Base-by-base conservation (phyloP, 345 rosid genomes). In the Brassica juncea region DNA sequence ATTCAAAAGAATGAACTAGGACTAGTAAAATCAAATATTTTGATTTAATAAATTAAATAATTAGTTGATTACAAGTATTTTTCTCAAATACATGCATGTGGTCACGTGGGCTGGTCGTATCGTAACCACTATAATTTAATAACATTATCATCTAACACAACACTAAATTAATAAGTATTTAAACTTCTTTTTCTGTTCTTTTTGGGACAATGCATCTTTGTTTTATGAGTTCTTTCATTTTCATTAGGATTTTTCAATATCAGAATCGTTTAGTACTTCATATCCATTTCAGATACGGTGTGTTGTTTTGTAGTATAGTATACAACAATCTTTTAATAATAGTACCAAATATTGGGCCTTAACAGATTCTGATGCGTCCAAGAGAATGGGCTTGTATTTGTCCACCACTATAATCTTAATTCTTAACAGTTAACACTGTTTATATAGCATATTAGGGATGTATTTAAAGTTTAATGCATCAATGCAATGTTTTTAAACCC, bases 101-200 rank as follows among this genome's bases (percentile, higher is more conserved):
- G 27, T 73, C 82, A 79, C 78, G 78, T 79, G 82, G 78, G 58
- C 47, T 73, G 78, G 82, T 79, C 74, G 70, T 15, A 73, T 66
- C 82, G 73, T 67, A 42, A 54, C 82, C 30, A 79, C 78, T 73
- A 2, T 32, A 67, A 49, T 67, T 58, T 59, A 79, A 68, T 67
- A 79, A 25, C 54, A 72, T 72, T 73, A 79, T 79, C 74, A 73
- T 79, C 47, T 61, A 79, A 12, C 72, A 73, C 15, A 58, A 54
- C 25, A 32, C 15, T 49, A 28, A 65, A 23, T 27, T 0, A 60
- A 9, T 27, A 16, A 66, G 39, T 37, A 39, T 28, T 4, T 52
- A 52, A 52, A n/a, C 58, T 54, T 25, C 25, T 14, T 25, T 32
- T 47, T 15, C 19, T 34, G 30, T 34, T 52, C 11, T 54, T 57